Evolutionary conservation across 1,284 basidiomycete species (phyloP).

Genomic region (Ustilago crameri): DNA sequence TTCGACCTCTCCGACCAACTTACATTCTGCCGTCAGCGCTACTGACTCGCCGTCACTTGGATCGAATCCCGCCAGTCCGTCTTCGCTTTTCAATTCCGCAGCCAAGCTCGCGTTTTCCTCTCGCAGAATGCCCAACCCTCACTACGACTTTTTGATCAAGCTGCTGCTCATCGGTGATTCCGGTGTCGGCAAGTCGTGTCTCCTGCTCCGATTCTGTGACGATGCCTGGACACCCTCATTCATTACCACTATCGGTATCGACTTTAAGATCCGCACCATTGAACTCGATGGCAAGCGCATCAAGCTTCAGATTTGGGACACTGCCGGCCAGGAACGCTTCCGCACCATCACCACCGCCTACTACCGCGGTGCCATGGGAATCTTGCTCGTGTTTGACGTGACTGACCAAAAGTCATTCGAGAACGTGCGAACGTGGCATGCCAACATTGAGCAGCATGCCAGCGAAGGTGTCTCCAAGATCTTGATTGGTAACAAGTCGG

Average conservation of each 20-base stretch:
- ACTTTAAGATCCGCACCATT: constrained; percentile 83
- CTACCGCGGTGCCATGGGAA: constrained; percentile 99
- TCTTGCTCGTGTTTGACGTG: constrained; percentile 97
- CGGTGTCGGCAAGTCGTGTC: constrained; percentile 92
- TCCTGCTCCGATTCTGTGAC: constrained; percentile 97
- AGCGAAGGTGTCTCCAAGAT: constrained; percentile 99
- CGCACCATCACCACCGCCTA: constrained; percentile 99
- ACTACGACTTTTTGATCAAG: constrained; percentile 66
- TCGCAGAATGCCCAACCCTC: constrained; percentile 62
- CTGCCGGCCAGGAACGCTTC: constrained; percentile 98
- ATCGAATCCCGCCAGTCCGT: neutral
- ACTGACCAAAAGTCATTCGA: constrained; percentile 98
- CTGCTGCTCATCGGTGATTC: constrained; percentile 61
- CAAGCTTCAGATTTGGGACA: constrained; percentile 99
- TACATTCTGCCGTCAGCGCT: neutral
- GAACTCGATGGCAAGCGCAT: constrained; percentile 95
- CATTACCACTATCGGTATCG: constrained; percentile 93
- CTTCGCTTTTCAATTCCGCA: neutral
- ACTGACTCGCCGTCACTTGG: neutral
- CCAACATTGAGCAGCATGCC: constrained; percentile 98
- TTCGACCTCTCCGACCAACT: neutral
- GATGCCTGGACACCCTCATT: constrained; percentile 99
- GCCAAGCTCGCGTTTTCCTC: constrained; percentile 8
- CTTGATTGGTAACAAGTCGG: constrained; percentile 97
- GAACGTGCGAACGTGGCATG: constrained; percentile 98